A percentile compares a stretch with the other conserved stretches of the same genome.
phyloP scores from a whole-genome alignment of 768 basidiomycete species.

The Amanita polypyramis region DNA sequence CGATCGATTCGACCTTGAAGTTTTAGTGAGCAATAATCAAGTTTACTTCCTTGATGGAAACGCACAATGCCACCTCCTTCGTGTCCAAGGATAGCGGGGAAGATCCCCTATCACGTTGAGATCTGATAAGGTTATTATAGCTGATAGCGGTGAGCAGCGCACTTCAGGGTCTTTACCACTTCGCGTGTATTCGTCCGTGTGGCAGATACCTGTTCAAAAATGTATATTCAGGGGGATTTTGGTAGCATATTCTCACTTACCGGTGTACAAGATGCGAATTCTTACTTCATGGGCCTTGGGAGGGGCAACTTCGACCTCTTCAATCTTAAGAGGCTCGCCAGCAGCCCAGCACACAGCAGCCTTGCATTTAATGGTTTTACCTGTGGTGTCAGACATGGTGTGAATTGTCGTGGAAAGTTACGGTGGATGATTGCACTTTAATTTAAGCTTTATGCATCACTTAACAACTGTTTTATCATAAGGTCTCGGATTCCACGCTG shows the following conservation, averaged over 20 bases:
- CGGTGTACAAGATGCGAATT: slow-evolving; percentile 87
- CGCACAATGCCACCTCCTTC: slow-evolving; percentile 87
- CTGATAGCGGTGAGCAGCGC: background rate
- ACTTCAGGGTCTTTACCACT: slow-evolving; percentile 88
- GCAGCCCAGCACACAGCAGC: slow-evolving; percentile 96
- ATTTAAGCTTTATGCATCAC: too few species aligned
- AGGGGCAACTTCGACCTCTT: slow-evolving; percentile 90
- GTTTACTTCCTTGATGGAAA: slow-evolving; percentile 6
- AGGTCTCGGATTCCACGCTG: background rate
- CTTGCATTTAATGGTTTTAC: slow-evolving; percentile 78
- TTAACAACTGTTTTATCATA: background rate
- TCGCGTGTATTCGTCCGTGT: slow-evolving; percentile 96
- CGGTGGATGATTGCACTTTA: too few species aligned
- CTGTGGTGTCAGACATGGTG: slow-evolving; percentile 64
- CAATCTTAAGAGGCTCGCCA: slow-evolving; percentile 74
- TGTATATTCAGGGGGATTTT: slow-evolving; percentile 8
- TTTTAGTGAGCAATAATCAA: slow-evolving; percentile 8
- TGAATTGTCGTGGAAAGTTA: slow-evolving; percentile 9
- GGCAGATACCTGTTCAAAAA: slow-evolving; percentile 65
- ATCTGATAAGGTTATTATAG: slow-evolving; percentile 2
- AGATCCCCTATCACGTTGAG: slow-evolving; percentile 48
- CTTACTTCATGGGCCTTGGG: slow-evolving; percentile 87
- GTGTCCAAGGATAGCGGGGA: slow-evolving; percentile 91
- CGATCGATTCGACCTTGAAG: slow-evolving; percentile 86
- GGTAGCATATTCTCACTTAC: slow-evolving; percentile 24